A percentile compares a stretch with the other conserved stretches of the same genome.
These are phyloP conservation scores for Lentinula detonsa DNA, from an alignment of 768 basidiomycete genomes.

Conservation along the genomic window DNA sequence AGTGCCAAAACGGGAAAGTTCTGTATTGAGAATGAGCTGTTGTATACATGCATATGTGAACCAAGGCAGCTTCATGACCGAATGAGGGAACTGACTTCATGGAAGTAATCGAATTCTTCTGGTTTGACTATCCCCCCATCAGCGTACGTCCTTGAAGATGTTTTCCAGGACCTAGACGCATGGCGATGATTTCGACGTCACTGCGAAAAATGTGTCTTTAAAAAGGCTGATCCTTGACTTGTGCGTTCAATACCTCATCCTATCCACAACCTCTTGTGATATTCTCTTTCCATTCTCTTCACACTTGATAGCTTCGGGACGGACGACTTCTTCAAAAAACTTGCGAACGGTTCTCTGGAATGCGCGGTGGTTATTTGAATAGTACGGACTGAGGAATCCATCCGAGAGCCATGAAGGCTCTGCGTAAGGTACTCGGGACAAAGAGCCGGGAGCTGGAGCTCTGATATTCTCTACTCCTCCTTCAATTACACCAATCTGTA, in stretches of 20 bases:
- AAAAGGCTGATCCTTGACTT: neutral
- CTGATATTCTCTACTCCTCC: conserved; percentile 55
- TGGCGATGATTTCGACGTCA: conserved; percentile 72
- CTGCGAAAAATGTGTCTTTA: conserved; percentile 26
- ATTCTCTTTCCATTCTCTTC: conserved; percentile 88
- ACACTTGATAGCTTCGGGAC: conserved; percentile 66
- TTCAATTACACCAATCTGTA: conserved; percentile 58
- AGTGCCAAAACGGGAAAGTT: conserved; percentile 77
- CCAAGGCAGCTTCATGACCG: neutral
- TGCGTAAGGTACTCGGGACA: conserved; percentile 76
- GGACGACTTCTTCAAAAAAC: conserved; percentile 72
- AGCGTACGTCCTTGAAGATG: conserved; percentile 75
- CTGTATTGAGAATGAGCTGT: conserved; percentile 74
- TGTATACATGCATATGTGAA: neutral
- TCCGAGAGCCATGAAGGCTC: conserved; percentile 77
- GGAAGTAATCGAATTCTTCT: conserved; percentile 92
- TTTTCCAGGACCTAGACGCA: conserved; percentile 89
- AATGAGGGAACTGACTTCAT: conserved; percentile 50
- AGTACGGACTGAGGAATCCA: conserved; percentile 73
- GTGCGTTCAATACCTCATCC: conserved; percentile 60
- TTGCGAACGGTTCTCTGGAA: conserved; percentile 75
- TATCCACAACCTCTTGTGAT: conserved; percentile 78
- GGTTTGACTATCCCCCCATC: conserved; percentile 73
- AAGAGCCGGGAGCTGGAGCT: conserved; percentile 49
- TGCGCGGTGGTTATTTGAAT: conserved; percentile 61